Evolutionary conservation across 306 rosid genomes (phyloP), one percentile per base, ranked within the genome.

Genomic region (Cicer bijugum): DNA sequence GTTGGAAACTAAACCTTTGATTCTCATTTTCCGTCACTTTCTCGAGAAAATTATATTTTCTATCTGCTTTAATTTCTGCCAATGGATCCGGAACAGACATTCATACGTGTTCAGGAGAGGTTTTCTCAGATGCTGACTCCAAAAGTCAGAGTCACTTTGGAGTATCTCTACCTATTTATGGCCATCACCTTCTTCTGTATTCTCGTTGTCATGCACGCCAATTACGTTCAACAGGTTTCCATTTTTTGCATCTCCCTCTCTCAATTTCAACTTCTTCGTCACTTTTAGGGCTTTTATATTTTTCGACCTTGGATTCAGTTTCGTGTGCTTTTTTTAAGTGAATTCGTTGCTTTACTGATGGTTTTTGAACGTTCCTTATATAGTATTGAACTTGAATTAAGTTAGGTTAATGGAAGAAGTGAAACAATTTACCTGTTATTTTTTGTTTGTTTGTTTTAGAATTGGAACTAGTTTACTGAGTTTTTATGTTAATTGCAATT

Each of bases 71-170:
- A 59, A 59, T 60, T 45, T 45, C 6, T 1, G 5, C 51, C 61
- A 69, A 93, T 94, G 99, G 99, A 94, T 91, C 93, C 99, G 12
- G 99, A 94, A 78, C 99, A 94, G 55, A 94, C 99, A 23, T 94
- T 91, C 82, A 90, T 94, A 9, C 91, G 99, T 43, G 96, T 94
- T 10, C 99, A 94, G 46, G 99, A 94, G 89, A 86, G 97, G 67
- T 86, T 94, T 81, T 90, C 97, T 1, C 96, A 89, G 95, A 87
- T 94, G 87, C 81, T 94, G 43, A 88, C 96, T 17, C 99, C 96
- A 2, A 94, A 88, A 86, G 81, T 91, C 9, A 87, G 99, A 88
- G 96, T 89, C 77, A 81, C 80, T 83, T 55, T 91, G 86, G 99
- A 94, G 90, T 94, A 94, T 77, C 67, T 94, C 1, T 88, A 82